phyloP scores from a whole-genome alignment of 2,329 filamentous ascomycete genomes.

The Thelonectria rubi region DNA sequence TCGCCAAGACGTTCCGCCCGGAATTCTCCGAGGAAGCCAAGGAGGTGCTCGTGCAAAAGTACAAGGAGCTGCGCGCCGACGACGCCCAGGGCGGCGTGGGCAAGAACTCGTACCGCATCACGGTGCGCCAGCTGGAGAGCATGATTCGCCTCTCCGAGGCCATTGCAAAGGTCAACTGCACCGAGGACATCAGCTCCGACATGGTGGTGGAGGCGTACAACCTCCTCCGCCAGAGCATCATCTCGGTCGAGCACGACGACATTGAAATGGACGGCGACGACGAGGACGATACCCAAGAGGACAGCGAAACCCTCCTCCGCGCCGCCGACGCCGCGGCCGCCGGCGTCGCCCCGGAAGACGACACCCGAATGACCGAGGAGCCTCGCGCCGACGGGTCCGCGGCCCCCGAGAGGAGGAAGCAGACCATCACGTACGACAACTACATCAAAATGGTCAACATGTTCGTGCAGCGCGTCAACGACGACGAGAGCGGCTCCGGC shows the following conservation, averaged over 20 bases:
- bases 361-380: slow-evolving; percentile 53
- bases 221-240: slow-evolving; percentile 91
- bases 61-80: slow-evolving; percentile 93
- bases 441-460: slow-evolving; percentile 91
- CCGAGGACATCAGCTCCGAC: slow-evolving; percentile 82
- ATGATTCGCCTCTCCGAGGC: slow-evolving; percentile 96
- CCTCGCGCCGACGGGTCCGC: slow-evolving; percentile 50
- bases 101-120: slow-evolving; percentile 96
- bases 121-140: slow-evolving; percentile 92
- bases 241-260: slow-evolving; percentile 97
- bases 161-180: slow-evolving; percentile 98
- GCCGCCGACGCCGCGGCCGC: slow-evolving; percentile 53
- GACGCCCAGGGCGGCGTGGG: slow-evolving; percentile 95
- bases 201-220: slow-evolving; percentile 95
- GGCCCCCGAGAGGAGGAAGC: slow-evolving; percentile 63
- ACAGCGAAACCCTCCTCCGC: slow-evolving; percentile 56
- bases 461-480: slow-evolving; percentile 82
- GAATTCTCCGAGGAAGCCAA: slow-evolving; percentile 91
- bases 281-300: slow-evolving; percentile 49
- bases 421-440: slow-evolving; percentile 94
- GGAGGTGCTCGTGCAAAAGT: slow-evolving; percentile 84
- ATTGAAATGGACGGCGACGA: slow-evolving; percentile 88
- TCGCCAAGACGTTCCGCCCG: slow-evolving; percentile 92
- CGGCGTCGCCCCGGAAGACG: slow-evolving; percentile 57
- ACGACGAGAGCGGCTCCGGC: slow-evolving; percentile 78